These are phyloP conservation scores for Lotmaria passim DNA, from an alignment of 208 protist genomes.

Conservation along the genomic window DNA sequence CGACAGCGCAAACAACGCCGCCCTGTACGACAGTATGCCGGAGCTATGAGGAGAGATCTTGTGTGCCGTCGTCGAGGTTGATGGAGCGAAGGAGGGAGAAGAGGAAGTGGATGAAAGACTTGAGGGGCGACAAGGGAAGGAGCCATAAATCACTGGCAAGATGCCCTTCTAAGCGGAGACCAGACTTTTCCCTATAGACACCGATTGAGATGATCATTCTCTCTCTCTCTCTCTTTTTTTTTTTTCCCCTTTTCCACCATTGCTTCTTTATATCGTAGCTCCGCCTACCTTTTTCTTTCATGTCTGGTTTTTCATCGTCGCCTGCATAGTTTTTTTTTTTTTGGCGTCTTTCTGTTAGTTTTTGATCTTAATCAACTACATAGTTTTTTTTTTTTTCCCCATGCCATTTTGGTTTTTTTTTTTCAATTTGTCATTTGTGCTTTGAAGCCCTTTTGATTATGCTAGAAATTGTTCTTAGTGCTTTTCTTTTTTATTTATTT, in stretches of 20 bases:
- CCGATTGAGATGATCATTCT: too few relatives aligned
- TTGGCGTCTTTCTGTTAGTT: constrained; percentile 8
- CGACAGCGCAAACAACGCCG: background rate
- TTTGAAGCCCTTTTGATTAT: constrained; percentile 5
- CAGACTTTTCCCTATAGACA: too few relatives aligned
- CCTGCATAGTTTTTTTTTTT: constrained; percentile 14
- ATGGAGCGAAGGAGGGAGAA: background rate
- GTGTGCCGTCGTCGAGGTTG: too few relatives aligned
- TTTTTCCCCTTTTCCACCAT: too few relatives aligned
- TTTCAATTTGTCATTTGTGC: constrained; percentile 5
- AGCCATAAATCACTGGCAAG: too few relatives aligned
- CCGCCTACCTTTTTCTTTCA: too few relatives aligned
- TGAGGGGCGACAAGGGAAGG: too few relatives aligned
- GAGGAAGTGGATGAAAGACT: too few relatives aligned
- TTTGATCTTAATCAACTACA: constrained; percentile 1
- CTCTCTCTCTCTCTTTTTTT: too few relatives aligned
- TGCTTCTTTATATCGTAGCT: too few relatives aligned
- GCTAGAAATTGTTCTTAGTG: background rate
- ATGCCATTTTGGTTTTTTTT: background rate
- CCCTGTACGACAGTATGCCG: constrained; percentile 11
- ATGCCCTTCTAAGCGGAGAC: too few relatives aligned
- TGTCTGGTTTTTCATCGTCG: too few relatives aligned
- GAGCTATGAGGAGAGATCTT: constrained; percentile 12
- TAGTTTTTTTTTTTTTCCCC: constrained; percentile 19
- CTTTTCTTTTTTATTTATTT: background rate